Base-by-base conservation (phyloP, 768 basidiomycete genomes). In the Imleria badia region DNA sequence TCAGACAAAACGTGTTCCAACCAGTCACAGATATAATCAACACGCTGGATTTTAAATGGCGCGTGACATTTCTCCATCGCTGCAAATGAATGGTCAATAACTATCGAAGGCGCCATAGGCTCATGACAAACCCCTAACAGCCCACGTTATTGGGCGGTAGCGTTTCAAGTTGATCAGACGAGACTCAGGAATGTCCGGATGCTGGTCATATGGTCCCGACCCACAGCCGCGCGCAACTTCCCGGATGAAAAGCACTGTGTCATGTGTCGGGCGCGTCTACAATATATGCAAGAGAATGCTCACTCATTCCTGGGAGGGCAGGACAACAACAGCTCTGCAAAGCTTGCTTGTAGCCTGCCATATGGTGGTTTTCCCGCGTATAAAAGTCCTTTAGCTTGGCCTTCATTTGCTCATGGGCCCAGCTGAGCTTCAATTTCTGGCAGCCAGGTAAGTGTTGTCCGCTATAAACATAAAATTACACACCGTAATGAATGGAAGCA, bases 41-140 rank as follows among this genome's bases (percentile, higher is more conserved):
- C 63, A 23, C 64, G 65, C 6, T 64, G 58, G 49, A 78, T 71
- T 6, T 71, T 69, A 54, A 79, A 81, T 5, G 74, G 74, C 6
- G 75, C 63, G 30, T 79, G 76, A 23, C 75, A 77, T 45, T 69
- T 72, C 53, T 82, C 79, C 73, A 82, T 76, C 4, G 66, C 80
- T 81, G 53, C 30, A 22, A 52, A 43, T 19, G 8, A n/a, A 42
- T 22, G 15, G 31, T 64, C 22, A 60, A 12, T 11, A 5, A 14
- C 30, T 17, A 19, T 40, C 13, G 12, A 29, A 43, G 3, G 17
- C 10, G 10, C 26, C 23, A 33, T 41, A 40, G 22, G 20, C 33
- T 26, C n/a, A 45, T 46, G 45, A 67, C 61, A 44, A 52, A 78
- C 79, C 70, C 54, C 73, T 67, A 17, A 78, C 74, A 12, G 74